Conservation (phyloP, 345 rosid species). For the Acer campestre region DNA sequence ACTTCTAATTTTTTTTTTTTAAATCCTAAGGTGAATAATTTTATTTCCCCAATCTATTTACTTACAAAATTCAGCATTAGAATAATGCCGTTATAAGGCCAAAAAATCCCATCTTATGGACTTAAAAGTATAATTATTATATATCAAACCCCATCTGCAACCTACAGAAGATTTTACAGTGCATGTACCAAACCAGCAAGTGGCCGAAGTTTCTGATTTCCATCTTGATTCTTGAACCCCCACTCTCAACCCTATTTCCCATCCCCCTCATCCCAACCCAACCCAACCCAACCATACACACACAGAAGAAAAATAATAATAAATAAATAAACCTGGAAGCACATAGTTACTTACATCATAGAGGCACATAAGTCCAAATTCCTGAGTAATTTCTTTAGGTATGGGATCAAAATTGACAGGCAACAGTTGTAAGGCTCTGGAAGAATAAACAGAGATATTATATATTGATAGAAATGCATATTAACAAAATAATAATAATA, state of each 20-base stretch:
- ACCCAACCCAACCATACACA: neutral
- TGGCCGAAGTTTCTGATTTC: neutral
- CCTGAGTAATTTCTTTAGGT: conserved; percentile 65
- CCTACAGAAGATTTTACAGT: neutral
- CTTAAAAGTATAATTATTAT: neutral
- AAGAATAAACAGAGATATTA: conserved; percentile 14
- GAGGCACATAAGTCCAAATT: conserved; percentile 73
- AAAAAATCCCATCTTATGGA: neutral
- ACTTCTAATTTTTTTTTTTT: neutral
- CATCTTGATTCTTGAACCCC: neutral
- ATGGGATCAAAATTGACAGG: conserved; percentile 69
- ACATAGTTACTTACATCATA: conserved; percentile 56
- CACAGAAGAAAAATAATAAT: neutral
- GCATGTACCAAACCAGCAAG: conserved; percentile 1
- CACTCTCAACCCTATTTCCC: neutral
- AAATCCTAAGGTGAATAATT: neutral
- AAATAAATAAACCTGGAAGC: neutral
- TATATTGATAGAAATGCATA: neutral
- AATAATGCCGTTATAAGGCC: neutral
- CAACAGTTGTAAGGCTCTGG: conserved; percentile 67
- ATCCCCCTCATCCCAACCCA: no score
- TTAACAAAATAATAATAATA: neutral
- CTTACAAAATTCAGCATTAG: neutral
- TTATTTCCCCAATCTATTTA: neutral
- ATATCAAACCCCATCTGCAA: neutral